Evolutionary conservation across 1,284 basidiomycete species (phyloP).

Genomic region (Pascua guehoae): DNA sequence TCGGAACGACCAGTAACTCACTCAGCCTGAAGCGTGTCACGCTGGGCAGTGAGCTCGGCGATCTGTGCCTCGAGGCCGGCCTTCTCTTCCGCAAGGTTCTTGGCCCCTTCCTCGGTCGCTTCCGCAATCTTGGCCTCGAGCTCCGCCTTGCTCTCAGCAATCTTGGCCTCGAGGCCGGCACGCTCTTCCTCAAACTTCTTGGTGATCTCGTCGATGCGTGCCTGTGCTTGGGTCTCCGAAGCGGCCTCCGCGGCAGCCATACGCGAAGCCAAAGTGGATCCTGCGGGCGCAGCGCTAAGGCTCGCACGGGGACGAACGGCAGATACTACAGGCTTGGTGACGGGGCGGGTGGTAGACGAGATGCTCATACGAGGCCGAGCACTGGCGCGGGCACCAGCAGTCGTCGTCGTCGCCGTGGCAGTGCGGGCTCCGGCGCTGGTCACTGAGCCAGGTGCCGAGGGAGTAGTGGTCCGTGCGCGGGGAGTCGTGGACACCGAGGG

Average conservation of each 20-base stretch:
- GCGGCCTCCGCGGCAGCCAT: conserved; percentile 7
- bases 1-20: conserved; percentile 13
- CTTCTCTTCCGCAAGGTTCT: conserved; percentile 19
- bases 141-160: conserved; percentile 16
- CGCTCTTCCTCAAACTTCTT: conserved; percentile 22
- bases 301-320: conserved; percentile 9
- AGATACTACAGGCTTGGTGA: conserved; percentile 2
- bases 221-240: conserved; percentile 12
- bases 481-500: not conserved
- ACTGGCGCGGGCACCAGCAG: not conserved
- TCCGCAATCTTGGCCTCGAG: conserved; percentile 23
- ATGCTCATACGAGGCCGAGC: not conserved
- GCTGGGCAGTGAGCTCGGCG: conserved; percentile 16
- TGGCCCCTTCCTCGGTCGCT: conserved; percentile 4
- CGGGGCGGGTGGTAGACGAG: not conserved
- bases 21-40: conserved; percentile 26
- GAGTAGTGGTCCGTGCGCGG: conserved; percentile 2
- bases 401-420: not conserved
- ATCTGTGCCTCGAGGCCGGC: conserved; percentile 21
- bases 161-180: conserved; percentile 24
- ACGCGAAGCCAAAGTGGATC: not conserved
- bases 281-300: conserved; percentile 2
- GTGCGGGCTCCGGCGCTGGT: not conserved
- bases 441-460: not conserved
- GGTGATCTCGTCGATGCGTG: conserved; percentile 13